These are phyloP conservation scores for Nannochloropsis granulata DNA, from an alignment of 108 stramenopile genomes.

Conservation along the genomic window DNA sequence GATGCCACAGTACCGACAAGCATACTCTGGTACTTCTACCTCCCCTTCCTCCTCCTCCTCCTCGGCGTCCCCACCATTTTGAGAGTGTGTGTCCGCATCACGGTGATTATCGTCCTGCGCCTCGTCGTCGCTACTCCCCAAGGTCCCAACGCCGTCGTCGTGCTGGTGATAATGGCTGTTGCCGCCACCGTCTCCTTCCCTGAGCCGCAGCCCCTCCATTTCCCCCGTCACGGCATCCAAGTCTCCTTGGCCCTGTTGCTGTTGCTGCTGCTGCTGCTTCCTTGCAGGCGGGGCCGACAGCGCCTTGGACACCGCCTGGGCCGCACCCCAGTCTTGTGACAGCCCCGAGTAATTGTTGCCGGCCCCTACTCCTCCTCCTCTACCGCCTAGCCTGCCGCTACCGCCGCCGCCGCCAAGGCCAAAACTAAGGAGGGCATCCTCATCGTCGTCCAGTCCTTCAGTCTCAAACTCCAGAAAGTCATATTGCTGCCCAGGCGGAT, in stretches of 20 bases:
- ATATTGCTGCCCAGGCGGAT: background rate
- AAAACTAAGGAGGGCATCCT: background rate
- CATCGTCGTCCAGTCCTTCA: background rate
- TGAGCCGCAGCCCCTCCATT: background rate
- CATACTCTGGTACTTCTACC: conserved; percentile 50
- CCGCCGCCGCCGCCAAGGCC: background rate
- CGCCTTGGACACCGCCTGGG: background rate
- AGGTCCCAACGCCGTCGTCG: background rate
- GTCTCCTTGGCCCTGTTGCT: background rate
- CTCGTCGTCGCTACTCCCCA: background rate
- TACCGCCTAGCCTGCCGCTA: background rate
- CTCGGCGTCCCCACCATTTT: background rate
- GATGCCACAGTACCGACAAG: conserved; percentile 90
- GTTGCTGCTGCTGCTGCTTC: background rate
- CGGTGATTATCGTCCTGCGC: too few relatives aligned
- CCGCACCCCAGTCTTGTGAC: background rate
- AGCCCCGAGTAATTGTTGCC: background rate
- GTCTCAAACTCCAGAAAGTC: background rate
- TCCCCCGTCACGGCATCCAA: background rate
- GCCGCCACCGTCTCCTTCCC: background rate
- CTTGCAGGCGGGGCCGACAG: background rate
- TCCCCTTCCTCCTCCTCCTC: background rate
- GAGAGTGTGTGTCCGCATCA: too few relatives aligned
- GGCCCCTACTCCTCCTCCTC: background rate
- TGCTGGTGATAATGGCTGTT: background rate